Conservation (phyloP, 257 asterid genomes). For the Fraxinus pennsylvanica region DNA sequence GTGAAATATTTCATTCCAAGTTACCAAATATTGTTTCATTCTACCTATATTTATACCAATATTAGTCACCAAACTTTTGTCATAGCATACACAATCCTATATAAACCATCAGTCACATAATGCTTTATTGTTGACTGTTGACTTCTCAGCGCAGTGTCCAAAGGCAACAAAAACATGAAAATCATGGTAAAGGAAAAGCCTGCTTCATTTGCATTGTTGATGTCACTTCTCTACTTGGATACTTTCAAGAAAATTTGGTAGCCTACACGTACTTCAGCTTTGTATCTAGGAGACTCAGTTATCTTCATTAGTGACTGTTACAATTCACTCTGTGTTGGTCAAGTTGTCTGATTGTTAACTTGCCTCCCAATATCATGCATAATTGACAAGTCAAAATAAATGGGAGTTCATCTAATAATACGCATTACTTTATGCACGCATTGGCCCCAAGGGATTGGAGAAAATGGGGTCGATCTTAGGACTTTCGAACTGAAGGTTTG, state of each 20-base stretch:
- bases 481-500: too few species aligned
- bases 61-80: not conserved
- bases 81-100: not conserved
- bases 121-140: not conserved
- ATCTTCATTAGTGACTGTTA: not conserved
- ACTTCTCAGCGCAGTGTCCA: not conserved
- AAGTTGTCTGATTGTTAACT: not conserved
- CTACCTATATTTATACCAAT: too few species aligned
- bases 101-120: not conserved
- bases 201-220: not conserved
- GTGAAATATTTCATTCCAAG: too few species aligned
- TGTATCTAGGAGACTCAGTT: not conserved
- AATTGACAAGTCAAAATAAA: not conserved
- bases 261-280: not conserved
- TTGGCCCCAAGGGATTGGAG: too few species aligned
- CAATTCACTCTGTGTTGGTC: not conserved
- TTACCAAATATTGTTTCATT: too few species aligned
- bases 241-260: not conserved
- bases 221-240: not conserved
- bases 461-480: too few species aligned
- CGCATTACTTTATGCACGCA: too few species aligned
- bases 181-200: not conserved
- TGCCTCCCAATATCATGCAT: not conserved
- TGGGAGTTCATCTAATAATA: not conserved
- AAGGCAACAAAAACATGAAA: slow-evolving; percentile 3